Conservation (phyloP, 2,329 filamentous ascomycete species). For the Colletotrichum chlorophyti region DNA sequence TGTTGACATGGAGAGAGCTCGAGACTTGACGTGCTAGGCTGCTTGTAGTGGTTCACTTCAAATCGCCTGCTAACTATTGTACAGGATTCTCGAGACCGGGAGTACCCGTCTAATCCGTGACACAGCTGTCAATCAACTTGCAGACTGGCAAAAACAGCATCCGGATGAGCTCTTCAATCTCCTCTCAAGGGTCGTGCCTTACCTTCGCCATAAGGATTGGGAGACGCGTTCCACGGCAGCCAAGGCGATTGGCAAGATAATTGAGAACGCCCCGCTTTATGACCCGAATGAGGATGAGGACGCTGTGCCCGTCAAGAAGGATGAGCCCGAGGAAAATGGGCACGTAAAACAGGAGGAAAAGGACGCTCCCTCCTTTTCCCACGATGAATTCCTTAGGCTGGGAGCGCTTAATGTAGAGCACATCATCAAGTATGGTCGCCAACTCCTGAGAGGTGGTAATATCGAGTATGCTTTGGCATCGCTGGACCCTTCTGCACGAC, state of each 20-base stretch:
- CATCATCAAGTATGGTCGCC: constrained; percentile 83
- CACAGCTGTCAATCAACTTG: constrained; percentile 94
- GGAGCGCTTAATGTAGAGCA: constrained; percentile 78
- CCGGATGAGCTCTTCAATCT: constrained; percentile 98
- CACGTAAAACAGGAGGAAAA: constrained; percentile 66
- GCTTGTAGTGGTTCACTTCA: background rate
- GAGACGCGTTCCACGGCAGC: constrained; percentile 93
- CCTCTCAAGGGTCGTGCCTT: constrained; percentile 91
- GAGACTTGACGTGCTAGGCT: background rate
- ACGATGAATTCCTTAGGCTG: constrained; percentile 73
- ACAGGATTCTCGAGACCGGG: constrained; percentile 92
- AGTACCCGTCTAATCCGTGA: constrained; percentile 96
- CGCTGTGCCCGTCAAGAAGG: constrained; percentile 48
- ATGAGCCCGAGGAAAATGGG: constrained; percentile 48
- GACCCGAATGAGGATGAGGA: constrained; percentile 85
- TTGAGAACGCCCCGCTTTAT: constrained; percentile 85
- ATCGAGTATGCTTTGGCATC: constrained; percentile 85
- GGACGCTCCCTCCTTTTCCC: constrained; percentile 46
- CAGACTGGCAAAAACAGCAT: constrained; percentile 97
- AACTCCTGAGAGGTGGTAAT: constrained; percentile 83
- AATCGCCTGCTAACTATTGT: constrained; percentile 22
- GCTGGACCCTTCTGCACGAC: constrained; percentile 80
- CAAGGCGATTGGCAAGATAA: constrained; percentile 92
- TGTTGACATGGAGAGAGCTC: background rate
- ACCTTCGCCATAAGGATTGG: constrained; percentile 94